Evolutionary conservation across 768 basidiomycete species (phyloP).

Genomic region (Boletus vermiculosoides): DNA sequence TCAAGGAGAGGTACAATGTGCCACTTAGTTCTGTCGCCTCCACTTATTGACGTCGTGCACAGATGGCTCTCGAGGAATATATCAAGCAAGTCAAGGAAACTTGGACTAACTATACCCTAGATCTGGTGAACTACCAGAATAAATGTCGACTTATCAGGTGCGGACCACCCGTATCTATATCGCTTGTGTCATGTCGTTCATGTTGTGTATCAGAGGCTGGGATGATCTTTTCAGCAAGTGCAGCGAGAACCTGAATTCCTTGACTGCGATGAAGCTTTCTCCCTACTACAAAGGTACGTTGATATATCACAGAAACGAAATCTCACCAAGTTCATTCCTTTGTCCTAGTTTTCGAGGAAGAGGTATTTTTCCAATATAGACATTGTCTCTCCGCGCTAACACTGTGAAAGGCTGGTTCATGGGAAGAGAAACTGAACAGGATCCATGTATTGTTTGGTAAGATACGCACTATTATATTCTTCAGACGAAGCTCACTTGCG

Average conservation of each 20-base stretch:
- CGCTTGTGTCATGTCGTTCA: conserved; percentile 1
- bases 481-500: not conserved
- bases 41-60: conserved; percentile 21
- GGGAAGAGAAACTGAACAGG: conserved; percentile 96
- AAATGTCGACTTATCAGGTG: conserved; percentile 94
- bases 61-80: conserved; percentile 96
- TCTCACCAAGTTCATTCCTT: conserved; percentile 2
- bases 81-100: conserved; percentile 95
- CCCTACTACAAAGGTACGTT: conserved; percentile 92
- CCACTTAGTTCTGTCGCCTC: not conserved
- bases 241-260: conserved; percentile 93
- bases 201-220: conserved; percentile 67
- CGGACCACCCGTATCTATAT: conserved; percentile 4
- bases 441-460: conserved; percentile 94
- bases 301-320: not conserved
- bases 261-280: conserved; percentile 95
- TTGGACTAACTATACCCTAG: conserved; percentile 94
- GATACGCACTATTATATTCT: conserved; percentile 12
- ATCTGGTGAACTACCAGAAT: conserved; percentile 97
- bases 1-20: conserved; percentile 78
- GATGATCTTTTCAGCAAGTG: conserved; percentile 97
- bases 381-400: conserved; percentile 5
- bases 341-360: conserved; percentile 79
- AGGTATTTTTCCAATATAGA: conserved; percentile 42
- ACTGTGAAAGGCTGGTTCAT: conserved; percentile 65